Evolutionary conservation across 1,284 basidiomycete species (phyloP), one percentile per base, ranked within the genome.

Genomic region (Fomitopsis palustris): DNA sequence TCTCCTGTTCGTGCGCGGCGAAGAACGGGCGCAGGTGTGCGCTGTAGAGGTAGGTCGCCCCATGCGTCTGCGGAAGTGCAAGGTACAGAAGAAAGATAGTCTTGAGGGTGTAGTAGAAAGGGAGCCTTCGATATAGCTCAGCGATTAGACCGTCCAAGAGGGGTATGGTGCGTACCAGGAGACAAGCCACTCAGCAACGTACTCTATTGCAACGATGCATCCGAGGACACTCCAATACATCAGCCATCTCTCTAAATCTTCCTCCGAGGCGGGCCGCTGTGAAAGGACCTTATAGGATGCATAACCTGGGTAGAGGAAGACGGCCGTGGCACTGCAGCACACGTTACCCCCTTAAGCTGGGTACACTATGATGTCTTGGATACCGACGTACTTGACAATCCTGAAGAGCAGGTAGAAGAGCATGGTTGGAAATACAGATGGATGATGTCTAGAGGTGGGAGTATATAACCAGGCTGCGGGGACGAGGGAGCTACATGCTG

Each of bases 141-240:
- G 51, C 10, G 23, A 29, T 25, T 53, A 43, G 31, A 53, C 35
- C 55, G 49, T 35, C 56, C 39, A 58, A 33, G 31, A 29, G 52
- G 29, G 45, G 60, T 38, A 55, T 19, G 14, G 59, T 33, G 74
- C 80, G 66, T 65, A 92, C 91, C 92, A 94, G 62, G 85, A 87
- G 21, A 94, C 75, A n/a, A 86, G 71, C 90, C 92, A 93, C 70
- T 93, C 92, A 19, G 88, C 89, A 43, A 89, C 77, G 65, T 87
- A 87, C 70, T 94, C 92, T 19, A 88, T 75, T 5, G 82, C 83
- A 35, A 92, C 79, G 61, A 93, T 82, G 68, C 85, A 87, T 0
- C 90, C 92, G 12, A 94, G 82, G 0, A 94, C 91, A 33, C 86
- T 88, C 92, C 92, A 94, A 68, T 93, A 95, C 91, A 93, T 94